Conservation (phyloP, 2,329 filamentous ascomycete species). For the Beauveria sp. region DNA sequence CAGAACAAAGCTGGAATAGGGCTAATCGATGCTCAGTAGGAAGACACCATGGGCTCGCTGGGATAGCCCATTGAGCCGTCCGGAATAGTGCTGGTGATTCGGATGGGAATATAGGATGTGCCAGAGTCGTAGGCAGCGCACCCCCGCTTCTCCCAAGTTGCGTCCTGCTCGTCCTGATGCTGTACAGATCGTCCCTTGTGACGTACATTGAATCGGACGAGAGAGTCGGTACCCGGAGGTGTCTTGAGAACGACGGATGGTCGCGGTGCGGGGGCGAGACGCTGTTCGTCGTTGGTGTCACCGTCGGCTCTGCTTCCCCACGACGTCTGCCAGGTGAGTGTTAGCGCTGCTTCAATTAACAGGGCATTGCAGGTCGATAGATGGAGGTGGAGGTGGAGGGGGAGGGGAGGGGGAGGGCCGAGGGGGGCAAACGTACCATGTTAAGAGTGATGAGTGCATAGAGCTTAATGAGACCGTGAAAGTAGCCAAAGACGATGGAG, state of each 20-base stretch:
- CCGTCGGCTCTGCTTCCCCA: constrained; percentile 93
- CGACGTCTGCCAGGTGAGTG: constrained; percentile 57
- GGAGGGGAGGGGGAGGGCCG: too few species aligned
- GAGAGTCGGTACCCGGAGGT: constrained; percentile 37
- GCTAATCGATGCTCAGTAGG: not conserved
- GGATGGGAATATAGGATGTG: constrained; percentile 27
- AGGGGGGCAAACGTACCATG: constrained; percentile 53
- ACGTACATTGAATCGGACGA: constrained; percentile 39
- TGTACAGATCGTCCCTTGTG: constrained; percentile 27
- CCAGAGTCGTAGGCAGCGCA: constrained; percentile 29
- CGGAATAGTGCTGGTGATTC: constrained; percentile 11
- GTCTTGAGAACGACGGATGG: constrained; percentile 34
- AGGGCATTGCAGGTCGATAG: not conserved
- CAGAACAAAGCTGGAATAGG: not conserved
- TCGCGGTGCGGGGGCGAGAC: constrained; percentile 48
- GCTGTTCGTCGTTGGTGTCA: constrained; percentile 70
- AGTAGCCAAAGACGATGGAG: constrained; percentile 87
- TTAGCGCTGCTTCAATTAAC: constrained; percentile 1
- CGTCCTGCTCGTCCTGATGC: constrained; percentile 18
- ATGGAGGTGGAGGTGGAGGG: not conserved
- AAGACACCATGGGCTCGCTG: constrained; percentile 5
- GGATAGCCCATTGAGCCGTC: not conserved
- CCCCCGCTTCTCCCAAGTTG: constrained; percentile 24
- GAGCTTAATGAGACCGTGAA: constrained; percentile 87
- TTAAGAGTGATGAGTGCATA: constrained; percentile 77